These are phyloP conservation scores for Hypoxylon sp. DNA, from an alignment of 2,329 filamentous ascomycete species.

Conservation along the genomic window DNA sequence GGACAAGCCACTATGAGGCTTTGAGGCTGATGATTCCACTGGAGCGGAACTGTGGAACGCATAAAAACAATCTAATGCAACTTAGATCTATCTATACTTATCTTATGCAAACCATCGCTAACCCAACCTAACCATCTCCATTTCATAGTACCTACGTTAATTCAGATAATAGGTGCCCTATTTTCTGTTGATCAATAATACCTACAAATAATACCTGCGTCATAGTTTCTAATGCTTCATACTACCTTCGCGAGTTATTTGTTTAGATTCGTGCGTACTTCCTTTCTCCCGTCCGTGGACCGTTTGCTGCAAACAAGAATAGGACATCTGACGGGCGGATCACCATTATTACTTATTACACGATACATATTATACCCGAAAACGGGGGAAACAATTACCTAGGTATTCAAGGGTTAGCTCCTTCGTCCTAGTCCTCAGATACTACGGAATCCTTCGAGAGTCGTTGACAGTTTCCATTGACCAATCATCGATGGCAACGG, in stretches of 20 bases:
- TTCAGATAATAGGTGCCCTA: background rate
- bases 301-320: conserved; percentile 22
- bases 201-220: background rate
- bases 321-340: background rate
- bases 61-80: conserved; percentile 49
- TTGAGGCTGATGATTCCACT: conserved; percentile 44
- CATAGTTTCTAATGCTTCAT: background rate
- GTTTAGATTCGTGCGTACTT: background rate
- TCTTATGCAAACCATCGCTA: conserved; percentile 31
- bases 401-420: conserved; percentile 22
- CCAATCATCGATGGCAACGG: conserved; percentile 18
- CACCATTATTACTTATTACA: conserved; percentile 13
- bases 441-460: conserved; percentile 34
- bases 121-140: conserved; percentile 16
- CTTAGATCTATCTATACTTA: conserved; percentile 30
- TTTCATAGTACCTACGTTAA: background rate
- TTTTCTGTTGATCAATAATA: background rate
- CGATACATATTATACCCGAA: conserved; percentile 20
- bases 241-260: background rate
- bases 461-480: conserved; percentile 22
- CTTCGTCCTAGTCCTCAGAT: conserved; percentile 30
- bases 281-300: background rate
- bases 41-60: conserved; percentile 46
- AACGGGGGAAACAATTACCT: background rate
- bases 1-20: conserved; percentile 47